Evolutionary conservation across 768 basidiomycete genomes (phyloP).

Genomic region (Filobasidium wieringae): DNA sequence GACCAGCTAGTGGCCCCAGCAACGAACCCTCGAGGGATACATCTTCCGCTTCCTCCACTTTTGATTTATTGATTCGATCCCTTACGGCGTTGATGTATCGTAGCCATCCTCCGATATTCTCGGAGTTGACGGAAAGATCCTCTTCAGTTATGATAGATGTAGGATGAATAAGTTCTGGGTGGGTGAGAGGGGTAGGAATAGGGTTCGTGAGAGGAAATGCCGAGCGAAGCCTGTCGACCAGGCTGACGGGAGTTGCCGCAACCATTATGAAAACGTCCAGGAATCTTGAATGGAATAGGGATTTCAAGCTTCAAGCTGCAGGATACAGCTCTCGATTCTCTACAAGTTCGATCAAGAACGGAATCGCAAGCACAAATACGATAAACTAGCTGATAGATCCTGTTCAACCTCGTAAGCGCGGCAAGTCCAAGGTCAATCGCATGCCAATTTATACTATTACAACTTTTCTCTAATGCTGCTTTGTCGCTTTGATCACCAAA

Average conservation of each 20-base stretch:
- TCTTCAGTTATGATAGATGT: conserved; percentile 81
- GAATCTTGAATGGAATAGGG: too few relatives aligned
- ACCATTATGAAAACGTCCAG: neutral
- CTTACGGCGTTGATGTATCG: conserved; percentile 63
- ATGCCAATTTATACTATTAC: too few relatives aligned
- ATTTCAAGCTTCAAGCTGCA: too few relatives aligned
- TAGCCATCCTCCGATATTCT: conserved; percentile 89
- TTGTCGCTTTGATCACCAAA: conserved; percentile 31
- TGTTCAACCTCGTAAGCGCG: too few relatives aligned
- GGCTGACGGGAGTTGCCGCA: neutral
- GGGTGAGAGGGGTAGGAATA: conserved; percentile 64
- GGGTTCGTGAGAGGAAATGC: conserved; percentile 78
- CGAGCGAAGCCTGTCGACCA: conserved; percentile 39
- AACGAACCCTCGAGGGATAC: conserved; percentile 45
- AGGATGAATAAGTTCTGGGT: conserved; percentile 60
- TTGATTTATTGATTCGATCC: conserved; percentile 47
- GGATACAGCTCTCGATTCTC: too few relatives aligned
- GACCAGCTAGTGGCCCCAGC: conserved; percentile 68
- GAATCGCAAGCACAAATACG: too few relatives aligned
- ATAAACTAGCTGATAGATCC: too few relatives aligned
- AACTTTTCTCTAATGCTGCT: too few relatives aligned
- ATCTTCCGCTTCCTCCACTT: conserved; percentile 25
- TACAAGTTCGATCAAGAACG: too few relatives aligned
- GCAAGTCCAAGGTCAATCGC: too few relatives aligned
- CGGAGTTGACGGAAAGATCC: conserved; percentile 80